Evolutionary conservation across 768 basidiomycete species (phyloP).

Genomic region (Tricholoma hemisulphureum): DNA sequence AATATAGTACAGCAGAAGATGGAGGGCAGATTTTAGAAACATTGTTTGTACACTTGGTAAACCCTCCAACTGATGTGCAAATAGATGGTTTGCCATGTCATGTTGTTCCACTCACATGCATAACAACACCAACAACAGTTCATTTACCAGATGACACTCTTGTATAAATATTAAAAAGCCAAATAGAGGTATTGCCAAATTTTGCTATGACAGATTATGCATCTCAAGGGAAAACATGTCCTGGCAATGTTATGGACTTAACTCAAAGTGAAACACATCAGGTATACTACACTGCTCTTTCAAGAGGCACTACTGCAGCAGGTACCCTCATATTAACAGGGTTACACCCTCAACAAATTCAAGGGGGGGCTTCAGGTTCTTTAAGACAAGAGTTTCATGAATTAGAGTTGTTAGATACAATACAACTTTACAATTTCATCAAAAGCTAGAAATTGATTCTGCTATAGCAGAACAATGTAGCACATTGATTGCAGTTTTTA

Average conservation of each 20-base stretch:
- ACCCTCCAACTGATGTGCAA: constrained; percentile 20
- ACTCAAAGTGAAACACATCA: not conserved
- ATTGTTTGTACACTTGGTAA: constrained; percentile 25
- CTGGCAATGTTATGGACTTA: not conserved
- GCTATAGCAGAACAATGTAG: too few relatives aligned
- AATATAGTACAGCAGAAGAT: not conserved
- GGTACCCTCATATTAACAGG: constrained; percentile 10
- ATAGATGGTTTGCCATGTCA: constrained; percentile 27
- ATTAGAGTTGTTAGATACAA: constrained; percentile 16
- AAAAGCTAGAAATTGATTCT: too few relatives aligned
- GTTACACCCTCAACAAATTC: constrained; percentile 12
- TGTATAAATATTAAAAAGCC: constrained; percentile 14
- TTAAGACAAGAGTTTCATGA: constrained; percentile 16
- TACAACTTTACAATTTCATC: constrained; percentile 1
- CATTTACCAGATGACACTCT: constrained; percentile 22
- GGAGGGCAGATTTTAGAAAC: constrained; percentile 22
- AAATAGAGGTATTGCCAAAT: too few relatives aligned
- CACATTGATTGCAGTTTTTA: too few relatives aligned
- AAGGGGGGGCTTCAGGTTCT: constrained; percentile 8
- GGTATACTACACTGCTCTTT: constrained; percentile 35
- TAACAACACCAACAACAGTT: constrained; percentile 14
- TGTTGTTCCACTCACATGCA: constrained; percentile 12
- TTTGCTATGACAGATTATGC: constrained; percentile 34
- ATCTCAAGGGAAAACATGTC: not conserved
- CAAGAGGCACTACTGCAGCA: constrained; percentile 19